phyloP scores from a whole-genome alignment of 495 filamentous ascomycete species.

The Penicillium roqueforti region DNA sequence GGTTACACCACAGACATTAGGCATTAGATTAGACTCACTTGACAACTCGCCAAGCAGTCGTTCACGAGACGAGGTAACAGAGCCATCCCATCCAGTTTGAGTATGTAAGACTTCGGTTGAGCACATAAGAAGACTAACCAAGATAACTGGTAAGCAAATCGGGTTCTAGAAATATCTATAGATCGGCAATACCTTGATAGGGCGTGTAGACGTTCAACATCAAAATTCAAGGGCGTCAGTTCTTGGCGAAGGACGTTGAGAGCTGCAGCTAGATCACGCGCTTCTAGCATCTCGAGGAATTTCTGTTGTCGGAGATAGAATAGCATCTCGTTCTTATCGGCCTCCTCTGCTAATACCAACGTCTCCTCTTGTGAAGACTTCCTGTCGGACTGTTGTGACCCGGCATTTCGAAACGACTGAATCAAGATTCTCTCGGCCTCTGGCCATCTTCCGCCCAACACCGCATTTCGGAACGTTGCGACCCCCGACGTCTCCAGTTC shows the following conservation, averaged over 20 bases:
- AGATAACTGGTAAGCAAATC: constrained; percentile 5
- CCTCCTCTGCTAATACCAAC: constrained; percentile 52
- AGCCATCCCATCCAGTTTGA: constrained; percentile 87
- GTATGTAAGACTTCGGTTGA: constrained; percentile 70
- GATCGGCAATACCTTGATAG: constrained; percentile 64
- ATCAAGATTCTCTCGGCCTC: constrained; percentile 80
- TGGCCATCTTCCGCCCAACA: constrained; percentile 77
- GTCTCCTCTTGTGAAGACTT: constrained; percentile 28
- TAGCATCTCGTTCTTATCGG: constrained; percentile 58
- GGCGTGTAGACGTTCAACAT: constrained; percentile 69
- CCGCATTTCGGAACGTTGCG: constrained; percentile 74
- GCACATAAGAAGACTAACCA: constrained; percentile 77
- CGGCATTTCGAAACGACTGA: constrained; percentile 39
- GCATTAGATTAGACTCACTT: constrained; percentile 50
- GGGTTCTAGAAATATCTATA: not conserved
- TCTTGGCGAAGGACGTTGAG: constrained; percentile 79
- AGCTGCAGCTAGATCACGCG: constrained; percentile 65
- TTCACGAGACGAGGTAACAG: constrained; percentile 70
- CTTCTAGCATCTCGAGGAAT: constrained; percentile 85
- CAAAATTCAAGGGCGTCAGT: constrained; percentile 80
- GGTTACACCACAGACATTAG: not conserved
- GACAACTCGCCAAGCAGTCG: constrained; percentile 76
- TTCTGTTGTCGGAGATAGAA: constrained; percentile 91
- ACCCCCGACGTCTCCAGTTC: constrained; percentile 83
- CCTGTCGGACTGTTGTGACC: constrained; percentile 13